Evolutionary conservation across 106 monocot species (phyloP), one percentile per base, ranked within the genome.

Genomic region (Chionographis japonica): DNA sequence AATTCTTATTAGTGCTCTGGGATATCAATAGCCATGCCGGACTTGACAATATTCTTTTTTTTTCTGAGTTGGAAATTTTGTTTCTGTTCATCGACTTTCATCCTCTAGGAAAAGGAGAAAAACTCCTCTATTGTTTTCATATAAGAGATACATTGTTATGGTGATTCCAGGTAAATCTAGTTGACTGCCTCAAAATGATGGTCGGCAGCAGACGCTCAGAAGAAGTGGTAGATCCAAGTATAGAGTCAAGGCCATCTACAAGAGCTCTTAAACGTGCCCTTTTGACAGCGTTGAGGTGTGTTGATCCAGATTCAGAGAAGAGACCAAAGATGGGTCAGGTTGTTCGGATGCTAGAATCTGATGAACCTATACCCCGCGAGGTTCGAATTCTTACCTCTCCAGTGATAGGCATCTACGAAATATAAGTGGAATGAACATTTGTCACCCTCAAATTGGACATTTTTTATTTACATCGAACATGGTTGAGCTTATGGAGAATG

Each of bases 111-210:
- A 46, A 46, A 46, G 46, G 5, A 10, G 46, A 46, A 10, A n/a
- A 46, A 46, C 8, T 46, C 46, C 46, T 10, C 46, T 46, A 46
- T 41, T 12, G 41, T 6, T 8, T 16, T 41, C 39, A 4, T 70
- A 6, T 9, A 49, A 35, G 15, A 50, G 11, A 10, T 59, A 8
- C 18, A 13, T 9, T 77, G 17, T 66, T 40, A 63, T 75, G 71
- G 13, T 68, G 35, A 16, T 52, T 72, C 42, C 77, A 97, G 95
- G 92, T 97, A 27, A 97, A 97, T 82, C 70, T 97, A 46, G 92
- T 97, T 56, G 95, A 97, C 58, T 97, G 95, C 92, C 84, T 97
- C 14, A 97, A 97, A 76, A 82, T 97, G 89, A 97, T 97, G 95
- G 92, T 97, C 38, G 89, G 83, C 6, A 82, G 71, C 58, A 81